A percentile compares a stretch with the other conserved stretches of the same genome.
These are phyloP conservation scores for Pyrus bretschneideri DNA, from an alignment of 306 rosid species.

Conservation along the genomic window DNA sequence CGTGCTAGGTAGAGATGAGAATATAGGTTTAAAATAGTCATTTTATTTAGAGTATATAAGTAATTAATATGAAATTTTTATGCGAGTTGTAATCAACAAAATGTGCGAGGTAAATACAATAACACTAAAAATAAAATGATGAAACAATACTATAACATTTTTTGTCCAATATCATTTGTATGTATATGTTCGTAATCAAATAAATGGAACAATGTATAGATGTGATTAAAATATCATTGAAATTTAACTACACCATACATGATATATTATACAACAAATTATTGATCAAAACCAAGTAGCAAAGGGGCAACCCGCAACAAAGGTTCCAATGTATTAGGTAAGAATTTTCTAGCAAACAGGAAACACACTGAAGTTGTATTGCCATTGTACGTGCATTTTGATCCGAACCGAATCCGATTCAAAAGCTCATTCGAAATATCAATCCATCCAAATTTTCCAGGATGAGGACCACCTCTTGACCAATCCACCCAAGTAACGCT, in stretches of 20 bases:
- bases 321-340: slow-evolving; percentile 44
- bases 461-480: slow-evolving; percentile 57
- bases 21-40: too few relatives aligned
- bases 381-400: slow-evolving; percentile 31
- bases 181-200: too few relatives aligned
- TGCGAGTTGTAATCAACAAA: too few relatives aligned
- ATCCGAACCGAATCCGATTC: slow-evolving; percentile 37
- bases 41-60: too few relatives aligned
- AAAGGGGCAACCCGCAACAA: slow-evolving; percentile 31
- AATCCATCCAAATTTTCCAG: slow-evolving; percentile 21
- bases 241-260: background rate
- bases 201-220: too few relatives aligned
- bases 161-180: too few relatives aligned
- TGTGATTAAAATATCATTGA: too few relatives aligned
- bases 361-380: slow-evolving; percentile 39
- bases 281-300: slow-evolving; percentile 35
- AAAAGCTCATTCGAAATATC: slow-evolving; percentile 38
- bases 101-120: too few relatives aligned
- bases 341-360: slow-evolving; percentile 60
- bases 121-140: too few relatives aligned
- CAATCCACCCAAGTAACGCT: slow-evolving; percentile 60
- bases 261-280: background rate
- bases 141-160: too few relatives aligned
- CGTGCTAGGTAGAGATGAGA: too few relatives aligned
- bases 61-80: too few relatives aligned